Base-by-base conservation (phyloP, 805 yeast species). In the Lachancea sp. region DNA sequence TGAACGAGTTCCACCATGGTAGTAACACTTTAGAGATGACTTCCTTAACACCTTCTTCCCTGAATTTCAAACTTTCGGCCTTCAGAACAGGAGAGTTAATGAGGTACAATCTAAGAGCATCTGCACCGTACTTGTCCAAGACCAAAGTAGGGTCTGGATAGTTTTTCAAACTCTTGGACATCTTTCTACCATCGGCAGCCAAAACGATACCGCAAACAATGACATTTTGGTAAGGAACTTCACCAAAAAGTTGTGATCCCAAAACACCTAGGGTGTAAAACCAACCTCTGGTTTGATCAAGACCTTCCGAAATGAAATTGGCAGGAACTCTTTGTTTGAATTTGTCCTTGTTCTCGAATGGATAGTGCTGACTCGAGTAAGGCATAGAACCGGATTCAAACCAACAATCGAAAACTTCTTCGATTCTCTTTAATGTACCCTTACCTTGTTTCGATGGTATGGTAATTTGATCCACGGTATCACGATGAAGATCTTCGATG, bases 221-320 rank as follows among this genome's bases (percentile, higher is more conserved):
- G 53, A 90, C 96, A 67, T 93, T 93, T 69, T 91, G 73, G 75
- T 85, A 93, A 41, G 99, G 98, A 52, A 95, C 95, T 48, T 82
- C 78, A 60, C 85, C 82, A 72, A 93, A 93, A 58, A 93, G 72
- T 59, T 91, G 97, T 47, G 96, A 87, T 67, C 98, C 99, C 60
- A 93, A 76, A 19, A 93, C 96, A 38, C 95, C 83, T 66, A 93
- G 76, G 43, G 99, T 93, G 70, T 93, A 93, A 72, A 93, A 93
- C 99, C 99, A 93, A 65, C 99, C 99, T 79, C 99, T 87, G 48
- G 99, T 93, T 74, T 93, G 99, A 71, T 93, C 99, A 58, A 93
- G 78, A 71, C 99, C 99, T 75, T 93, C 99, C 49, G 96, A 84
- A 59, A 93, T 93, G 70, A 93, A 93, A 68, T 93, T 91, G 37